Evolutionary conservation across 176 grass and related monocot genomes (phyloP), one percentile per base, ranked within the genome.

Genomic region (Paspalum vaginatum): DNA sequence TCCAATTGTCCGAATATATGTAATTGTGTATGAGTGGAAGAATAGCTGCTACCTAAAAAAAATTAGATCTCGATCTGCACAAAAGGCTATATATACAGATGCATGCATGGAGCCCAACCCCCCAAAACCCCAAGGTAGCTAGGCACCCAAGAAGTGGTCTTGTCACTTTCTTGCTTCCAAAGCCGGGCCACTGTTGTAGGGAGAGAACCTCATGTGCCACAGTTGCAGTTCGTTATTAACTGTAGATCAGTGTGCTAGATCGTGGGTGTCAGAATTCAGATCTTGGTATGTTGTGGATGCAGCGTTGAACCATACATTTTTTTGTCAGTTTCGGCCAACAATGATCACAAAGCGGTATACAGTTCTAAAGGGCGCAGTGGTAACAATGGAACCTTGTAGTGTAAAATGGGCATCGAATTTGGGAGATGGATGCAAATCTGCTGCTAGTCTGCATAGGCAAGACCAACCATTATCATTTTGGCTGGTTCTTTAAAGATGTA

Each of bases 131-230:
- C 51, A 74, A 62, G 42, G 9, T 54, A 65, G 25, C 5, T 65
- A 44, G 44, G 41, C 27, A 57, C 41, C 44, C 6, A 7, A 66
- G 9, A 21, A 16, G 18, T 67, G 40, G 45, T 75, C 38, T 77
- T 38, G 55, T 79, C 88, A 37, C 61, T 70, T 75, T 86, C 68
- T 26, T 54, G 44, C 62, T 71, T 84, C 80, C 75, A 76, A 58
- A 80, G 75, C 17, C 27, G 37, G 46, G 52, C 47, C 47, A 57
- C 70, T 64, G 45, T 37, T 47, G 58, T 15, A 32, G 24, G 24
- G 37, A 20, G 50, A 44, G 37, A 21, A 49, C 63, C 39, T 84
- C 56, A 65, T 61, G 73, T 73, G 38, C 0, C 63, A 46, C 48
- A 69, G 78, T 87, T 14, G 10, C 45, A 39, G 32, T 70, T 63